These are phyloP conservation scores for Linum usitatissimum DNA, from an alignment of 345 rosid species.

Conservation along the genomic window DNA sequence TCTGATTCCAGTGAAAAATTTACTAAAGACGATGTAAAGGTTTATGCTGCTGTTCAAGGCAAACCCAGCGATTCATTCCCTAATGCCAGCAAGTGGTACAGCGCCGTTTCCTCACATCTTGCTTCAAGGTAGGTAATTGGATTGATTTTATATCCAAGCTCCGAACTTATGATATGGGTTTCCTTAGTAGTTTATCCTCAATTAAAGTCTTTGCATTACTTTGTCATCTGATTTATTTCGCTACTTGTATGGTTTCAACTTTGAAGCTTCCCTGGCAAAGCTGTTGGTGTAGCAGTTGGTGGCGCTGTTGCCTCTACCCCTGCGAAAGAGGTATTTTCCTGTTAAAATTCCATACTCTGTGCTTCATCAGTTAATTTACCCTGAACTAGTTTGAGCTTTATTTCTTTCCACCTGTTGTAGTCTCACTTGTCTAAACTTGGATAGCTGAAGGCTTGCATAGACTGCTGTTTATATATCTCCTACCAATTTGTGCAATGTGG, in stretches of 20 bases:
- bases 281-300: slow-evolving; percentile 63
- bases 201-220: background rate
- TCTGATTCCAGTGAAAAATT: slow-evolving; percentile 32
- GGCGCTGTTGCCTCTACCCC: slow-evolving; percentile 31
- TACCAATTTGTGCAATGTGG: no score
- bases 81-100: slow-evolving; percentile 75
- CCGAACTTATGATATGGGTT: background rate
- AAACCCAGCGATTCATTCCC: slow-evolving; percentile 58
- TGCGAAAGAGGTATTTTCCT: slow-evolving; percentile 18
- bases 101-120: slow-evolving; percentile 46
- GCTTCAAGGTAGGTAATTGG: slow-evolving; percentile 33
- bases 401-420: background rate
- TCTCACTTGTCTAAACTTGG: no score
- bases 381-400: background rate
- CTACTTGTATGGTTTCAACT: background rate
- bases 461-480: no score
- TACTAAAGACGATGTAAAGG: slow-evolving; percentile 69
- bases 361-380: no score
- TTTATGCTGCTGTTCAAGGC: slow-evolving; percentile 54
- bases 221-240: background rate
- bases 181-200: background rate
- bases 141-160: slow-evolving; percentile 14
- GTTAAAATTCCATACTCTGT: background rate
- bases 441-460: no score
- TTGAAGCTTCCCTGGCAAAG: slow-evolving; percentile 72